phyloP scores from a whole-genome alignment of 2,329 filamentous ascomycete genomes.

The Ascochyta koolunga region DNA sequence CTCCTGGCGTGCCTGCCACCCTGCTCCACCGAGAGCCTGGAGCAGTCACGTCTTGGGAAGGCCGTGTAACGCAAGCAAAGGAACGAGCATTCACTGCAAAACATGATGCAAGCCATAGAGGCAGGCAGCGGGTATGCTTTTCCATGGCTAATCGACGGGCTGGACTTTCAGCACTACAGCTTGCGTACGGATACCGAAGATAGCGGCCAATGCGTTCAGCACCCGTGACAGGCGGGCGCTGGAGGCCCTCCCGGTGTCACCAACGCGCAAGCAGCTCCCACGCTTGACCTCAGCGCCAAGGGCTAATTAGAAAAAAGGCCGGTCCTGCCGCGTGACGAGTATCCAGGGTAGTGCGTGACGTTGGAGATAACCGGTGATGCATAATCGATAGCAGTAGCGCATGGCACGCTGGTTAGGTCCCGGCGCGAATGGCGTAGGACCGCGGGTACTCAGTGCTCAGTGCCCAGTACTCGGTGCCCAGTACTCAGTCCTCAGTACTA shows the following conservation, averaged over 20 bases:
- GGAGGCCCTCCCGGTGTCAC: too few relatives aligned
- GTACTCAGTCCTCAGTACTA: too few relatives aligned
- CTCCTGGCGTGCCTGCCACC: conserved; percentile 15
- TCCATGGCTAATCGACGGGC: background rate
- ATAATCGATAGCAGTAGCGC: conserved; percentile 25
- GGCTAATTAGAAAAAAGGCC: too few relatives aligned
- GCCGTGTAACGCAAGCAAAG: background rate
- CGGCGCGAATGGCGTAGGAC: conserved; percentile 4
- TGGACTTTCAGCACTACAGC: background rate
- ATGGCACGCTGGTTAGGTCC: background rate
- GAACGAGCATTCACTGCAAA: background rate
- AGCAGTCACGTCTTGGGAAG: conserved; percentile 12
- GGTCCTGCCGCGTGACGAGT: conserved; percentile 5
- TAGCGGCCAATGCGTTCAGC: too few relatives aligned
- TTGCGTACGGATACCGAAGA: too few relatives aligned
- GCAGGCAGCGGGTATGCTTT: background rate
- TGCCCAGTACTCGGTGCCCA: too few relatives aligned
- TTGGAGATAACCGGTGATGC: conserved; percentile 16
- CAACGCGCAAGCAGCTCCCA: too few relatives aligned
- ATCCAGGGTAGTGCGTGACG: conserved; percentile 5
- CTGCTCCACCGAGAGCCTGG: conserved; percentile 1
- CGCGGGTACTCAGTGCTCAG: too few relatives aligned
- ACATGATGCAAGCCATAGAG: background rate
- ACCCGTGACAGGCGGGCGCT: too few relatives aligned
- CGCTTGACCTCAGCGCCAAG: too few relatives aligned